Evolutionary conservation across 331 rosid species (phyloP), one percentile per base, ranked within the genome.

Genomic region (Rhamnella rubrinervis): DNA sequence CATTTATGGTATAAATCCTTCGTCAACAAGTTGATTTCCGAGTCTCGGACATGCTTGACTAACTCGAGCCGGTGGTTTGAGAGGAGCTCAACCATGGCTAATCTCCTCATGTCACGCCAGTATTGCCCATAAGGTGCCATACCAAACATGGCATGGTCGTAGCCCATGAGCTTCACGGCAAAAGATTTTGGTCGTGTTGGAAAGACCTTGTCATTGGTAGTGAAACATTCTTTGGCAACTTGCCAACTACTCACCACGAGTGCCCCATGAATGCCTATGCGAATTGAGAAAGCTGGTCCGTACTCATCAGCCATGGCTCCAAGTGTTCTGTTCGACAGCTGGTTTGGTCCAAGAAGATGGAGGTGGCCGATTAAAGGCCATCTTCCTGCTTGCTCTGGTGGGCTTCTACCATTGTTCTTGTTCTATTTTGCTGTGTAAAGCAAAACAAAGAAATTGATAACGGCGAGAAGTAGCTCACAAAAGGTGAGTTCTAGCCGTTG

Each of bases 61-160:
- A 21, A 38, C 31, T 40, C 52, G 50, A 38, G 31, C 16, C 15
- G 52, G 20, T 17, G 57, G n/a, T 52, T 60, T 4, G 47, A 60
- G 44, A 60, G 65, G 12, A 60, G 65, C 6, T 60, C 10, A 12
- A 60, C 65, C 2, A 13, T 5, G 66, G 52, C 52, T 6, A 40
- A 51, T 31, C 38, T 60, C 65, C 47, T 60, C 47, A 60, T 5
- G 23, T 7, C 8, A 26, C 4, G 4, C 31, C 31, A 26, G 31
- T 26, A 26, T 3, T 26, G 52, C 17, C 67, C 52, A 12, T 40
- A 62, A 1, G 53, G 67, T n/a, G 35, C 25, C 67, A 40, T 19
- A 35, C 67, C 67, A 13, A 62, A 40, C 67, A 62, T 62, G 67
- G 67, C 67, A 23, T 62, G 67, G 53, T 62, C 37, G 26, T 40